Evolutionary conservation across 106 monocot genomes (phyloP).

Genomic region (Amphibolis antarctica): DNA sequence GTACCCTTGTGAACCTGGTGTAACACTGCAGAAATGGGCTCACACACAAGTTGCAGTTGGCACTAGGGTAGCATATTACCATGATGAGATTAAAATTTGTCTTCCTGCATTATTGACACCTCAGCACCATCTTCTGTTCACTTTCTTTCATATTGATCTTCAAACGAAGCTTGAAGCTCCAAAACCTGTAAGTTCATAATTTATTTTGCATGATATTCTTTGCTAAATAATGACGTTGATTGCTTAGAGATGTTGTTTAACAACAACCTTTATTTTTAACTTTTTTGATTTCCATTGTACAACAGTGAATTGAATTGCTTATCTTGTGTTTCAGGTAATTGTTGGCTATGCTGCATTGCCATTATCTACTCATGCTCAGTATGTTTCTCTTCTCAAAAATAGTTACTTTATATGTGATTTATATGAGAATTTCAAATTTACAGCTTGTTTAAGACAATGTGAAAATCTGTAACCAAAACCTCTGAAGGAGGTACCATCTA

Average conservation of each 20-base stretch:
- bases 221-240: too few relatives aligned
- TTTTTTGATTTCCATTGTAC: too few relatives aligned
- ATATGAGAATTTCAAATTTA: background rate
- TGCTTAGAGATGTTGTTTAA: too few relatives aligned
- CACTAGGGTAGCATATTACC: constrained; percentile 72
- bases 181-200: constrained; percentile 67
- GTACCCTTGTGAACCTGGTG: constrained; percentile 45
- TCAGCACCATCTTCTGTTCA: constrained; percentile 94
- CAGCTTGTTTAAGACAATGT: too few relatives aligned
- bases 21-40: constrained; percentile 65
- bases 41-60: constrained; percentile 92
- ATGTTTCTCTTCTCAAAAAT: constrained; percentile 18
- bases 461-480: too few relatives aligned
- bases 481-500: too few relatives aligned
- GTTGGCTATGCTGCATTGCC: constrained; percentile 91
- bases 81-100: constrained; percentile 91
- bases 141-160: constrained; percentile 87
- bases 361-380: constrained; percentile 78
- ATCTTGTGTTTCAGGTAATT: constrained; percentile 51
- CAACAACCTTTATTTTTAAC: too few relatives aligned
- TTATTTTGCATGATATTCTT: background rate
- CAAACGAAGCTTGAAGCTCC: constrained; percentile 96
- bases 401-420: too few relatives aligned
- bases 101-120: constrained; percentile 80
- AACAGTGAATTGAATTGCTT: background rate